Evolutionary conservation across 768 basidiomycete species (phyloP), one percentile per base, ranked within the genome.

Genomic region (Pholiota conissans): DNA sequence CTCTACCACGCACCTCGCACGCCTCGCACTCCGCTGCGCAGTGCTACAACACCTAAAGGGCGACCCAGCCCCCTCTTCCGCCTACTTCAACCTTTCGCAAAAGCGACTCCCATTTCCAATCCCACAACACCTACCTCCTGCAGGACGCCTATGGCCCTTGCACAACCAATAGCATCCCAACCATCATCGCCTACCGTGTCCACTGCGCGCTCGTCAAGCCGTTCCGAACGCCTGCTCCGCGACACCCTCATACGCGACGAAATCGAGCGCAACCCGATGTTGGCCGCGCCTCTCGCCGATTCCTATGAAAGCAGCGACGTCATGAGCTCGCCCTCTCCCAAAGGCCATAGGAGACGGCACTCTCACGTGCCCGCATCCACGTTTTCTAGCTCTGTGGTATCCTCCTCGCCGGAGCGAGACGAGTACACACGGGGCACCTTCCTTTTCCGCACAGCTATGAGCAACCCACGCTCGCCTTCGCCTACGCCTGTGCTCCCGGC

Each of bases 141-240:
- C 27, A 56, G n/a, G 24, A 46, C 54, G 14, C 34, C 28, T 46
- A 62, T 59, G 57, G 47, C 48, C 9, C 27, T 51, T 22, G 51
- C 40, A 16, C 42, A 45, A 27, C 55, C 50, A 47, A 6, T 6
- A 32, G n/a, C 37, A 29, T 32, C 57, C 37, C 39, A 52, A 22
- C 37, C 59, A 34, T 28, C 50, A 18, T 40, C 29, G n/a, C 52
- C 40, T 5, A 42, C 37, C 32, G n/a, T 10, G 24, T 27, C 60
- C 5, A 45, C 28, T 26, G n/a, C 67, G 56, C 68, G 16, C 75
- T 78, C 82, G 0, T 72, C 82, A 0, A 80, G 80, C 32, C 76
- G 82, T 55, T 84, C 82, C 3, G 81, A 85, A 63, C 75, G 77
- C 9, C 77, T 86, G 46, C 74, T 86, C 49, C 74, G 84, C 50